Percentiles rank a stretch among this genome's conserved stretches.
Conservation (phyloP, 345 rosid genomes). For the Aegle marmelos region DNA sequence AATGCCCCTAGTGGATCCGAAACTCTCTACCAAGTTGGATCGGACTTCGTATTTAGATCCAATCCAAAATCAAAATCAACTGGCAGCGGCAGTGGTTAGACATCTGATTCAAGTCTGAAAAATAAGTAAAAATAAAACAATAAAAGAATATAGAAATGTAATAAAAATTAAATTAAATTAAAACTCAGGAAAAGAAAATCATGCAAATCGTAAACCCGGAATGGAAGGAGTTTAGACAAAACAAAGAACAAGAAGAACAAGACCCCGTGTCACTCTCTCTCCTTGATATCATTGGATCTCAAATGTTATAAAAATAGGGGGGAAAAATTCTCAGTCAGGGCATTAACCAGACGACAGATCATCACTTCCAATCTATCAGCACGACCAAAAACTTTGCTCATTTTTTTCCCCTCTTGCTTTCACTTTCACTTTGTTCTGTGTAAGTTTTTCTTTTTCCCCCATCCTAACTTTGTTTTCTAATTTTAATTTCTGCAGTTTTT, state of each 20-base stretch:
- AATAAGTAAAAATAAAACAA: background rate
- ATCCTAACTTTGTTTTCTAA: background rate
- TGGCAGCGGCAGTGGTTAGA: background rate
- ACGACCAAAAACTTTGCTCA: background rate
- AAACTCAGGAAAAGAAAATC: background rate
- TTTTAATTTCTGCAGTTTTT: background rate
- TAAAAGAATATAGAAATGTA: background rate
- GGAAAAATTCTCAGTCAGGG: background rate
- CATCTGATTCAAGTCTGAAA: background rate
- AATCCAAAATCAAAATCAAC: no score
- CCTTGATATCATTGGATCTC: background rate
- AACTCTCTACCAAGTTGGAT: background rate
- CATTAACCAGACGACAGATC: background rate
- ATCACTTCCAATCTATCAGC: background rate
- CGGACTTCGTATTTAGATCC: background rate
- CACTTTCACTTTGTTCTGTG: background rate
- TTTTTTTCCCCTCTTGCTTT: background rate
- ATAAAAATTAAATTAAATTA: background rate
- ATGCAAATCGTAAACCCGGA: background rate
- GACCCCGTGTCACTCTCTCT: background rate
- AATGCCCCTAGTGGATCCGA: background rate
- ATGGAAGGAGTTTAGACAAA: background rate
- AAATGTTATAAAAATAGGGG: background rate
- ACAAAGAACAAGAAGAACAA: background rate
- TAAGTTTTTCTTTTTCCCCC: slow-evolving; percentile 3